Conservation (phyloP, 2,329 filamentous ascomycete species). For the Didymosphaeria variabile region DNA sequence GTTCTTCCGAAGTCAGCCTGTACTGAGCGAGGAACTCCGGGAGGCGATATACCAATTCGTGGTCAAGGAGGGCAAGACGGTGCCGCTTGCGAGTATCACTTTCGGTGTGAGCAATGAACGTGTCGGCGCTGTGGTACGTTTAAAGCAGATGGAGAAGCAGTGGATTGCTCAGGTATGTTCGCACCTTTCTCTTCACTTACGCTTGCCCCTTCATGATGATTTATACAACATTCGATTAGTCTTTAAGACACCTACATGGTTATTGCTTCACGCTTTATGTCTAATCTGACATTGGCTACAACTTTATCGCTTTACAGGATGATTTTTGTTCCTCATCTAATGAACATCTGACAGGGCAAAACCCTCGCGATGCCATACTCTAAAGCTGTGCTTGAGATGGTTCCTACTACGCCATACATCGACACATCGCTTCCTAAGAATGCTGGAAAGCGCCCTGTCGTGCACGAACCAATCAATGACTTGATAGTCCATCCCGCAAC, state of each 20-base stretch:
- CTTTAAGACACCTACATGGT: constrained; percentile 97
- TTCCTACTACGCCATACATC: constrained; percentile 69
- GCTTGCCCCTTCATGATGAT: constrained; percentile 67
- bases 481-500: constrained; percentile 66
- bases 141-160: constrained; percentile 86
- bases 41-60: constrained; percentile 78
- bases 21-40: constrained; percentile 76
- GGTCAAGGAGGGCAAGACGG: constrained; percentile 66
- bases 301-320: neutral
- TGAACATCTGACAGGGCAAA: constrained; percentile 69
- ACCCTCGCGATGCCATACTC: constrained; percentile 79
- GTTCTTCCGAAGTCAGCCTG: constrained; percentile 73
- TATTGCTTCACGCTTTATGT: constrained; percentile 75
- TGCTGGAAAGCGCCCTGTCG: constrained; percentile 47
- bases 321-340: constrained; percentile 20
- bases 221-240: constrained; percentile 91
- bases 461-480: constrained; percentile 71
- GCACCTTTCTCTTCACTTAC: constrained; percentile 5
- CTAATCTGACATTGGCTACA: constrained; percentile 67
- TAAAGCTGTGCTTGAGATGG: constrained; percentile 78
- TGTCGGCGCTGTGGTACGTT: constrained; percentile 82
- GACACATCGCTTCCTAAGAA: constrained; percentile 37
- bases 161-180: constrained; percentile 77
- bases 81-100: constrained; percentile 80
- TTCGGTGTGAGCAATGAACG: constrained; percentile 82